These are phyloP conservation scores for Alternaria incomplexa DNA, from an alignment of 2,329 filamentous ascomycete genomes.

Conservation along the genomic window DNA sequence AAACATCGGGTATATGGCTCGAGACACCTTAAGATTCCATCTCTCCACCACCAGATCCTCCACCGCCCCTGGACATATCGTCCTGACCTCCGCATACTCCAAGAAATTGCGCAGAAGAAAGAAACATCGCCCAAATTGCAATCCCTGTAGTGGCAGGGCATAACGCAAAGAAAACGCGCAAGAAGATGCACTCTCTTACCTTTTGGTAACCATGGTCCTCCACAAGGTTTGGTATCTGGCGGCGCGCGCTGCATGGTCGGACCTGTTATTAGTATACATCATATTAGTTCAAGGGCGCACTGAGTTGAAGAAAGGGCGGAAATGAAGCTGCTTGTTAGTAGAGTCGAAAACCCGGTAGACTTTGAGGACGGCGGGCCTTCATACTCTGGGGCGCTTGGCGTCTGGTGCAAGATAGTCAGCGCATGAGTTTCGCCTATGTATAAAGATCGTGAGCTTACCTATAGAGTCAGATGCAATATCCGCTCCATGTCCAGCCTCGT, in stretches of 20 bases:
- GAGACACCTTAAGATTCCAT: neutral
- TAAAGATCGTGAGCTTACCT: conserved; percentile 26
- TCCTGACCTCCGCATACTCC: neutral
- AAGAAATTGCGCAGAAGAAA: neutral
- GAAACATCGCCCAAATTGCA: conserved; percentile 1
- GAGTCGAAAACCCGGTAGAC: conserved; percentile 7
- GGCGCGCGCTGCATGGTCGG: neutral
- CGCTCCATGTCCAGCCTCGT: conserved; percentile 38
- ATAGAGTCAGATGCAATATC: conserved; percentile 33
- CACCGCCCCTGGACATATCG: neutral
- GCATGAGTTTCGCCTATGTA: neutral
- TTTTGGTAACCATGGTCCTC: neutral
- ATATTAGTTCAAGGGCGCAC: conserved; percentile 4
- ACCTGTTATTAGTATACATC: conserved; percentile 13
- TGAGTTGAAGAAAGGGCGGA: neutral
- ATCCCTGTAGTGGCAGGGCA: neutral
- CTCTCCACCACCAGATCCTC: neutral
- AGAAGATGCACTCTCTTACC: conserved; percentile 7
- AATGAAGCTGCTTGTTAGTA: conserved; percentile 28
- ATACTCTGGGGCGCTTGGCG: conserved; percentile 41
- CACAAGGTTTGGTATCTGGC: neutral
- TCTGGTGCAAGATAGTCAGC: conserved; percentile 30
- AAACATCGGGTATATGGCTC: conserved; percentile 13
- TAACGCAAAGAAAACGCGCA: conserved; percentile 7
- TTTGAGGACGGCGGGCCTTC: conserved; percentile 29